Base-by-base conservation (phyloP, 2,329 filamentous ascomycete species). In the Cercospora canescens region DNA sequence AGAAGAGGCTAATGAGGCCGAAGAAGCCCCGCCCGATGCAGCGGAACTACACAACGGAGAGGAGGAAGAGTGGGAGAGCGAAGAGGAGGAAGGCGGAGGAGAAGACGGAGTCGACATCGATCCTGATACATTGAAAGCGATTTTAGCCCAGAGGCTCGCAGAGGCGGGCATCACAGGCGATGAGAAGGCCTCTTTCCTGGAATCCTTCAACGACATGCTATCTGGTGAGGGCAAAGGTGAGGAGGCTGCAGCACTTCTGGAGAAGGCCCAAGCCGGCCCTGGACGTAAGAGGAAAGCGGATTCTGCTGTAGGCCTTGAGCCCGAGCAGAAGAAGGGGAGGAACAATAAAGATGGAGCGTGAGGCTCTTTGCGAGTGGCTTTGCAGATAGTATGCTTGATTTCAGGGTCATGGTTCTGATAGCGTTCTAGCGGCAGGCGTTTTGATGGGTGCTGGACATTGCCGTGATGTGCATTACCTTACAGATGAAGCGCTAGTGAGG, bases 201-300 rank as follows among this genome's bases (percentile, higher is more conserved):
- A 80, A 55, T 81, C 79, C 16, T 78, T 81, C 4, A 75, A 78
- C 69, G 78, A 81, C 59, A 82, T 84, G 81, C 74, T 82, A 11
- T 77, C 76, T 4, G 78, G 79, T 32, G 74, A 80, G n/a, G 77
- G 67, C 58, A 72, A 74, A 7, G 76, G 77, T 28, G 81, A 82
- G 57, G 81, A 81, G 16, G 78, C 81, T 63, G 74, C 79, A 18
- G 78, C 79, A 28, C 75, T 81, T 52, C 74, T 84, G 32, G 48
- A 62, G 18, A 62, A 62, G 24, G 60, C 60, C 28, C 58, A 60
- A 41, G 34, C 39, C 7, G 37, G 41, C 3, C 30, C 28, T 48
- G 41, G 58, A 14, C 58, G 41, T 9, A 60, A 60, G 58, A 60
- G 58, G 30, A 60, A 60, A 35, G 58, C 58, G 26, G 58, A 60